Percentiles rank a stretch among this genome's conserved stretches.
Conservation (phyloP, 345 rosid genomes). For the Passiflora organensis region DNA sequence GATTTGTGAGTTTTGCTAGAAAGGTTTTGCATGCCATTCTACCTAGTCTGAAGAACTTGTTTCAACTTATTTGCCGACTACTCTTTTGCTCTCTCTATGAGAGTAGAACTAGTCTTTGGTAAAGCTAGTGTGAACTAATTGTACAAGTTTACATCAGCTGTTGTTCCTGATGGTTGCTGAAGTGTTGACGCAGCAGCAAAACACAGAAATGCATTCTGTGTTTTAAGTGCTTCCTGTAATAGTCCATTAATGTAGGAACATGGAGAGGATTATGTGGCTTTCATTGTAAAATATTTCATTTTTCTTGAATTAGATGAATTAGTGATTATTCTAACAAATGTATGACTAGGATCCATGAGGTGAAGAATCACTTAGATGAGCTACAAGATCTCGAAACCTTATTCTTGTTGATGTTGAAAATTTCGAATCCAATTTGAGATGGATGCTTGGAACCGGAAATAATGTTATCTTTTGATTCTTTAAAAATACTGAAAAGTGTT, state of each 20-base stretch:
- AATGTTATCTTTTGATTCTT: background rate
- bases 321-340: background rate
- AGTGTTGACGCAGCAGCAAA: background rate
- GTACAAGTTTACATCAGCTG: background rate
- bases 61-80: too few relatives aligned
- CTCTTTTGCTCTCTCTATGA: too few relatives aligned
- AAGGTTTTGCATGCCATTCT: too few relatives aligned
- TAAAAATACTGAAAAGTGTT: too few relatives aligned
- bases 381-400: background rate
- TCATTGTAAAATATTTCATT: background rate
- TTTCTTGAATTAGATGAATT: background rate
- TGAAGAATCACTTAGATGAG: background rate
- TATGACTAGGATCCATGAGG: background rate
- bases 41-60: too few relatives aligned
- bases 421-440: background rate
- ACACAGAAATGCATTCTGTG: background rate
- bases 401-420: background rate
- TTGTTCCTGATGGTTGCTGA: conserved; percentile 6
- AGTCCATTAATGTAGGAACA: background rate
- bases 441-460: background rate
- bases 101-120: too few relatives aligned
- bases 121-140: background rate
- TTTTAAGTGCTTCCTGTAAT: background rate
- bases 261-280: background rate
- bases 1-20: too few relatives aligned